Evolutionary conservation across 352 stramenopile genomes (phyloP), one percentile per base, ranked within the genome.

Genomic region (Globisporangium alternatum): DNA sequence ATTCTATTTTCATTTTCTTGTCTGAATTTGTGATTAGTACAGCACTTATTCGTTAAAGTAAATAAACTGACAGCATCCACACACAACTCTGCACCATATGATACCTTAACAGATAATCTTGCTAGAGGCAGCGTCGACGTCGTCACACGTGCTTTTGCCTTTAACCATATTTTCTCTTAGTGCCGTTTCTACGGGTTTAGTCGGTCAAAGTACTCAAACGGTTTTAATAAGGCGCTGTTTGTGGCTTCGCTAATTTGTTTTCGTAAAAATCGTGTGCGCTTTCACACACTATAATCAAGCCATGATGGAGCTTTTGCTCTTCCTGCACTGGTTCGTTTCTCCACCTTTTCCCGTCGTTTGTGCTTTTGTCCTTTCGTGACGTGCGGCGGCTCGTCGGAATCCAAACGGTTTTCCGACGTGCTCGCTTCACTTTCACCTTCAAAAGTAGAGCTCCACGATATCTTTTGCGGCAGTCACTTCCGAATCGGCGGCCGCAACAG

Each of bases 321-420:
- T 44, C 35, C 1, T 43, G 8, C 7, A 0, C 39, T 44, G 15
- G 1, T n/a, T 44, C 12, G 39, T 19, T 44, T 44, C 13, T 44
- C 3, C 39, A 44, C 39, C 35, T 37, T 44, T 44, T 44, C 39
- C 15, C 39, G 39, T 44, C 39, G 19, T 44, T 44, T 44, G 39
- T 4, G 13, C 15, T 44, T 39, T 39, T 39, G 33, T 44, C 12
- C 2, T 19, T 44, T 44, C 15, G 39, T 44, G 39, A 44, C 43
- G 43, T 49, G 43, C 43, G 43, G 43, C 43, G 8, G 2, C 51
- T 39, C 49, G 51, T 57, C 51, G 37, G 54, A 60, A 60, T 60
- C 54, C 22, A 49, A 60, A 60, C 54, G 35, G 54, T 60, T 60
- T 60, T 51, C 54, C 35, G 35, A 60, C 54, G 54, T 60, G 54